Evolutionary conservation across 1,139 yeast species (phyloP), one percentile per base, ranked within the genome.

Genomic region (Dujonia santamariae): DNA sequence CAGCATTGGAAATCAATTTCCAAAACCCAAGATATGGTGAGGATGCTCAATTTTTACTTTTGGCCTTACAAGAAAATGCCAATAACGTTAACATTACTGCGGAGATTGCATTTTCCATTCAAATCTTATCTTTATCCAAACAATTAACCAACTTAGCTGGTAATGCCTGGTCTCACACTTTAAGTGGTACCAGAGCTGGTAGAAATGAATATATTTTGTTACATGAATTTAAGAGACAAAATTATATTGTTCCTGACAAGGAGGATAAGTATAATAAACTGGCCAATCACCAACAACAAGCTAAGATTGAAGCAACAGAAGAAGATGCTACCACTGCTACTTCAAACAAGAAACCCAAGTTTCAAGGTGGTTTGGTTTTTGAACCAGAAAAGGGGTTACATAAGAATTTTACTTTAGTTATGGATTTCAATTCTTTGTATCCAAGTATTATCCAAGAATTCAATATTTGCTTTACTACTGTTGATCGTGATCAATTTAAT

Each of bases 381-480:
- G 98, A 92, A 45, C 99, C 99, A 0, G 97, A 85, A 51, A 86
- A 84, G 54, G 98, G 99, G 1, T 67, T 94, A 31, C 96, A 92
- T 55, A 88, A 87, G 53, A 85, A 87, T 46, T 85, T 83, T 52
- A 78, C 88, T 7, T 63, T 92, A 46, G 98, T 94, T 19, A 90
- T 94, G 97, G 99, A 94, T 63, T 94, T 92, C 80, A 94, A 94
- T 63, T 87, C 97, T 31, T 74, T 94, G 64, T 94, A 94, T 57
- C 99, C 99, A 16, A 85, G 96, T 47, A 90, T 94, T 50, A 94
- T 94, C 48, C 98, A 92, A 61, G 99, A 94, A 61, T 92, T 75
- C 59, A 94, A 94, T 53, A 92, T 94, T 46, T 94, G 98, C 63
- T 94, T 94, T 63, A 92, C 98, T 1, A 94, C 99, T 0, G 95